These are phyloP conservation scores for Penicillium ucsense DNA, from an alignment of 495 filamentous ascomycete species.

Conservation along the genomic window DNA sequence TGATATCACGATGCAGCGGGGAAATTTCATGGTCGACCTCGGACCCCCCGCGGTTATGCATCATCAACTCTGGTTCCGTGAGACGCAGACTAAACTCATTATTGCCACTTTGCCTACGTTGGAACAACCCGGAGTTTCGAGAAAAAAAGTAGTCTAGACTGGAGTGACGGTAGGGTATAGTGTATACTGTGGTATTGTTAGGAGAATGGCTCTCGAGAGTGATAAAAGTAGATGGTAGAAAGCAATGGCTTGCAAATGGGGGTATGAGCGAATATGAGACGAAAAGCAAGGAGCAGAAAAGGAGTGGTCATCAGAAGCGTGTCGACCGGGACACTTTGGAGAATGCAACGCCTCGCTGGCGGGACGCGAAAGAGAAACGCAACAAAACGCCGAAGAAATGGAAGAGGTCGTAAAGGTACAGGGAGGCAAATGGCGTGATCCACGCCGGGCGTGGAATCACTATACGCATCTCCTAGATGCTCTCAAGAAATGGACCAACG, in stretches of 20 bases:
- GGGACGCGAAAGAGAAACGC: slow-evolving; percentile 3
- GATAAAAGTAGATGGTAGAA: no score
- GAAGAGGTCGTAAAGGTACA: slow-evolving; percentile 6
- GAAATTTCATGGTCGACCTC: not conserved
- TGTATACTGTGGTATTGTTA: no score
- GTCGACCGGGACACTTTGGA: slow-evolving; percentile 10
- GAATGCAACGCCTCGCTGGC: slow-evolving; percentile 20
- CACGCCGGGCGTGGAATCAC: no score
- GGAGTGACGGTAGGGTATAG: no score
- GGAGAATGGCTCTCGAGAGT: no score
- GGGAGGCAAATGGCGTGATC: not conserved
- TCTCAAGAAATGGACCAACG: no score
- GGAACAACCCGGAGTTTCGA: no score
- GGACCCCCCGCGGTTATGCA: not conserved
- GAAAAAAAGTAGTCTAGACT: no score
- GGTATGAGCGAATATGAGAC: not conserved
- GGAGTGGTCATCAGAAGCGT: not conserved
- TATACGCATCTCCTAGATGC: no score
- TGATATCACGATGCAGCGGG: slow-evolving; percentile 13
- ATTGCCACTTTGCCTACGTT: no score
- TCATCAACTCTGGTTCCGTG: slow-evolving; percentile 2
- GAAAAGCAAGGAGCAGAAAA: slow-evolving; percentile 1
- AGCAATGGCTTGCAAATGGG: no score
- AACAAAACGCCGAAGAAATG: not conserved
- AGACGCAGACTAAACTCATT: not conserved